Evolutionary conservation across 2,329 filamentous ascomycete species (phyloP).

Genomic region (Botrytis deweyae): DNA sequence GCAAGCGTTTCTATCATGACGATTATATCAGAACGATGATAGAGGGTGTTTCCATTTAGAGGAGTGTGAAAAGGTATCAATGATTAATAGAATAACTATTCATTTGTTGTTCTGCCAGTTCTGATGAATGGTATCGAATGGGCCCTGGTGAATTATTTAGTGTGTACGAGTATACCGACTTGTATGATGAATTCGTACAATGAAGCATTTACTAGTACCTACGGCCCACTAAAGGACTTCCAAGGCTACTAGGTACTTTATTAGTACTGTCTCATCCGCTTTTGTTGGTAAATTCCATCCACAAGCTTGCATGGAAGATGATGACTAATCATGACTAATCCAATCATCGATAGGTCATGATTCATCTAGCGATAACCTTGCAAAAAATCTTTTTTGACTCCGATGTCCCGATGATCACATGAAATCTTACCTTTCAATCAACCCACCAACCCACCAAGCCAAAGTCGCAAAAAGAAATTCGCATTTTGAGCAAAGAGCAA

Average conservation of each 20-base stretch:
- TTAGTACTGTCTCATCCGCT: neutral
- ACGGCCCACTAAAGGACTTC: conserved; percentile 7
- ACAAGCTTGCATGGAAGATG: neutral
- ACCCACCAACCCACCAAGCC: conserved; percentile 21
- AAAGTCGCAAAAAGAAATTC: neutral
- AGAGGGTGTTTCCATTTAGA: conserved; percentile 6
- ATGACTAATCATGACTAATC: neutral
- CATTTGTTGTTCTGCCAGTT: neutral
- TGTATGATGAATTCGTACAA: conserved; percentile 1
- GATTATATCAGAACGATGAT: neutral
- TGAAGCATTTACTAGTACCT: neutral
- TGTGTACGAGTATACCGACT: neutral
- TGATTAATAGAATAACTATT: neutral
- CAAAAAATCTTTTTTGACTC: neutral
- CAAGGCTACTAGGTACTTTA: neutral
- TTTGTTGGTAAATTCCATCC: neutral
- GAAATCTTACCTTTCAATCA: neutral
- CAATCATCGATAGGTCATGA: too few relatives aligned
- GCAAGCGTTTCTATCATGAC: conserved; percentile 41
- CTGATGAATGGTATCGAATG: neutral
- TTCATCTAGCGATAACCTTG: neutral
- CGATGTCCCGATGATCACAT: conserved; percentile 10
- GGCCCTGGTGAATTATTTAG: neutral
- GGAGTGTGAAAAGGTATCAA: neutral
- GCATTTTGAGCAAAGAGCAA: conserved; percentile 21